Evolutionary conservation across 306 rosid genomes (phyloP), one percentile per base, ranked within the genome.

Genomic region (Mucuna pruriens): DNA sequence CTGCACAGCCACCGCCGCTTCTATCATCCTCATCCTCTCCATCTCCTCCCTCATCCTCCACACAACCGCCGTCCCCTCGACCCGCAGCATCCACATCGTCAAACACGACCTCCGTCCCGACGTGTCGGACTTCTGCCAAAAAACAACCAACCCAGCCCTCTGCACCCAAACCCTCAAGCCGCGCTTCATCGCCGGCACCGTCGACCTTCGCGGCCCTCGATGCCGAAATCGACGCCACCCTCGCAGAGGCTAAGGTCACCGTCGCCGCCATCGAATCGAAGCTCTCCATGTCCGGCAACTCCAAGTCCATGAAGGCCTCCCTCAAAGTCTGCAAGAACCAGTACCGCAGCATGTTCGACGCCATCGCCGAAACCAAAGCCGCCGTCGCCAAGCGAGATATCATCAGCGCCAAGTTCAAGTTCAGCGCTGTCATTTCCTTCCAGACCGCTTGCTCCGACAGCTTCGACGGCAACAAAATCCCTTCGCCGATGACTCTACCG

Each of bases 401-500:
- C 3, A 4, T 6, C 1, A 19, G 12, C 0, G 84, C 84, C 0
- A 79, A 49, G 40, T 58, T 34, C 23, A 48, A 79, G 60, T 67
- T 79, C 60, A 58, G 84, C 1, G 66, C 84, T 0, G 81, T 84
- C 2, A 0, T 84, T 2, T 84, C 87, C 0, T 79, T 1, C 65
- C 81, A 84, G 0, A 1, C 12, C 7, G 6, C 87, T 0, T 84
- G 87, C 74, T 38, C 25, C 33, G 87, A 84, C n/a, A 8, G 23
- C 3, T 84, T 84, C 20, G 19, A 79, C 6, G 66, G 60, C 11
- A 0, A 4, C 0, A 5, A 23, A 10, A 25, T 29, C 55, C 84
- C 0, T 66, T 84, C 6, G 0, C 44, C 11, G 0, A 10, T 1
- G 78, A 79, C 6, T 67, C 78, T 3, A 61, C 79, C 0, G 6